Conservation (phyloP, 768 basidiomycete genomes). For the Lactarius quietus region DNA sequence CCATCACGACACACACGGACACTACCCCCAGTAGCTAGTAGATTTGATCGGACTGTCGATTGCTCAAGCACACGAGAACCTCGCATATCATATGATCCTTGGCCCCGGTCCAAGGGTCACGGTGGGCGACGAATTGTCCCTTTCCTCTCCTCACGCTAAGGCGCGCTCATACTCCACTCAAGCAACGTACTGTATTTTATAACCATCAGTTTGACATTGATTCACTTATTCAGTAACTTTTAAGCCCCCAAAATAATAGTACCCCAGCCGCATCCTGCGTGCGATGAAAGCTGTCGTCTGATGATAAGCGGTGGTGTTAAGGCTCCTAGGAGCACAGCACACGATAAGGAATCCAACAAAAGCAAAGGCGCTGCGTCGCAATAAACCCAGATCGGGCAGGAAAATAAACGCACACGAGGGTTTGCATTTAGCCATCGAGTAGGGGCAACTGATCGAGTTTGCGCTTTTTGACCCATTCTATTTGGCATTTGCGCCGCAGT, state of each 20-base stretch:
- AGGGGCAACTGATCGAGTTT: neutral
- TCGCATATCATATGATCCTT: neutral
- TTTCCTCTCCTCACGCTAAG: neutral
- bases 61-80: neutral
- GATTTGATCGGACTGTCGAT: neutral
- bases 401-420: neutral
- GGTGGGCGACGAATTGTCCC: neutral
- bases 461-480: too few species aligned
- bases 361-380: neutral
- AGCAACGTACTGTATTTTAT: neutral
- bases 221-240: neutral
- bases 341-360: neutral
- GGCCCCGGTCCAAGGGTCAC: neutral
- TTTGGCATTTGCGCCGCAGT: too few species aligned
- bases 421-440: neutral
- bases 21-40: neutral
- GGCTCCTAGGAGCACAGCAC: too few species aligned
- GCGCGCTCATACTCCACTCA: neutral
- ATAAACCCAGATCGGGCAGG: neutral
- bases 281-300: neutral
- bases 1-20: neutral
- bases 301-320: neutral
- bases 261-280: neutral
- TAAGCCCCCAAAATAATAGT: neutral
- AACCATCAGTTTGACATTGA: neutral